Conservation (phyloP, 2,329 filamentous ascomycete genomes). For the Periconia macrospinosa region DNA sequence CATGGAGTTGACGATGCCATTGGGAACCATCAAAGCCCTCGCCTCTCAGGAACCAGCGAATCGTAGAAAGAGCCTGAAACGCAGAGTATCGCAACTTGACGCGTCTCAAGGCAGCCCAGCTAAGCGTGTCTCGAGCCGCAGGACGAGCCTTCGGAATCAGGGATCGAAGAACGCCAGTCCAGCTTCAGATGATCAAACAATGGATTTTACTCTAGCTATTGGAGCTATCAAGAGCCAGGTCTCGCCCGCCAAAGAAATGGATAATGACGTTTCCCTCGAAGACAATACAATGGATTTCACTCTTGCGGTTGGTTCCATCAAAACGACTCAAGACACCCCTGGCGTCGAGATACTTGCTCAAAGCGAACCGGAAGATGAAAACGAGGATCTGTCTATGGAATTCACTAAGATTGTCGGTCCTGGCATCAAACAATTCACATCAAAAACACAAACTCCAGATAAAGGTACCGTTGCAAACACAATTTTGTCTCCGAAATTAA, state of each 20-base stretch:
- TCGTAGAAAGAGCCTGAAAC: constrained; percentile 46
- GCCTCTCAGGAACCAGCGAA: constrained; percentile 26
- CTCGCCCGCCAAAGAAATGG: neutral
- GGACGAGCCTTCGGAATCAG: constrained; percentile 44
- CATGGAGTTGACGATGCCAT: constrained; percentile 60
- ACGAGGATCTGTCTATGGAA: constrained; percentile 56
- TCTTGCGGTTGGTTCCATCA: constrained; percentile 41
- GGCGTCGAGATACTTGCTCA: constrained; percentile 7
- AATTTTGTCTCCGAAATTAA: constrained; percentile 1
- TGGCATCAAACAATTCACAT: constrained; percentile 40
- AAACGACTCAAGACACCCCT: constrained; percentile 12
- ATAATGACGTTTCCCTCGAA: constrained; percentile 25
- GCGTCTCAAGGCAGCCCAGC: constrained; percentile 41
- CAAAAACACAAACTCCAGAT: constrained; percentile 20
- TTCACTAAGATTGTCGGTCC: constrained; percentile 52
- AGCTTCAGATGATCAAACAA: constrained; percentile 44
- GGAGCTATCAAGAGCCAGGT: constrained; percentile 35
- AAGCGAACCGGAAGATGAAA: constrained; percentile 34
- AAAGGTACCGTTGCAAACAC: constrained; percentile 12
- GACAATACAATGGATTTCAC: constrained; percentile 47
- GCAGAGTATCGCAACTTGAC: constrained; percentile 46
- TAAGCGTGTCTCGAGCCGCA: constrained; percentile 36
- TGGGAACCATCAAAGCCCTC: constrained; percentile 53
- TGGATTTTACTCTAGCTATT: constrained; percentile 45
- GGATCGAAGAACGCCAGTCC: constrained; percentile 38